A percentile compares a stretch with the other conserved stretches of the same genome.
phyloP scores from a whole-genome alignment of 225 moss, liverwort and hornwort species.

The Polytrichum commune region DNA sequence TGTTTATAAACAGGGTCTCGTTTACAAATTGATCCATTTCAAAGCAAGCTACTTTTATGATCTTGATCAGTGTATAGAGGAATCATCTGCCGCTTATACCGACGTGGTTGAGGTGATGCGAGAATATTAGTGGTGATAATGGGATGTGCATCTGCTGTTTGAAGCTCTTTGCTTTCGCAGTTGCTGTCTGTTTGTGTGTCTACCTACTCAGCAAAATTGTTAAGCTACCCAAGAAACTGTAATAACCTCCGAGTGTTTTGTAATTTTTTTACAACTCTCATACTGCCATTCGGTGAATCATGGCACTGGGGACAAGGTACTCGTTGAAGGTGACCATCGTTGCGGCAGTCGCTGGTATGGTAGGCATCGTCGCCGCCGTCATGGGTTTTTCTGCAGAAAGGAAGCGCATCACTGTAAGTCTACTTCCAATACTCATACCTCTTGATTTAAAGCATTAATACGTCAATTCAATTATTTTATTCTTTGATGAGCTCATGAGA shows the following conservation, averaged over 20 bases:
- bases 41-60: no score
- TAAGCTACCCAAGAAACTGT: conserved; percentile 12
- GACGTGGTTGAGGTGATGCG: no score
- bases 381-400: conserved; percentile 47
- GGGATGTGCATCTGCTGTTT: conserved; percentile 36
- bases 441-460: no score
- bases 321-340: conserved; percentile 35
- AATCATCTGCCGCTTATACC: no score
- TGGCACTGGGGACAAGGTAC: conserved; percentile 40
- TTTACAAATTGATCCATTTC: no score
- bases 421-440: neutral
- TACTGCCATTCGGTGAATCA: neutral
- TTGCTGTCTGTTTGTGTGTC: conserved; percentile 30
- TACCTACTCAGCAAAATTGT: conserved; percentile 30
- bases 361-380: conserved; percentile 34
- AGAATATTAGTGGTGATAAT: neutral
- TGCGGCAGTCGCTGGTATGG: conserved; percentile 26
- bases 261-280: neutral
- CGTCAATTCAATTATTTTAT: no score
- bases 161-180: conserved; percentile 31
- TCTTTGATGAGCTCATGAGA: no score
- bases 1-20: no score
- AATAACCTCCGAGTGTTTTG: neutral
- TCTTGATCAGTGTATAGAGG: no score
- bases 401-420: conserved; percentile 32